Evolutionary conservation across 1,284 basidiomycete genomes (phyloP), one percentile per base, ranked within the genome.

Genomic region (Trametes hirsuta): DNA sequence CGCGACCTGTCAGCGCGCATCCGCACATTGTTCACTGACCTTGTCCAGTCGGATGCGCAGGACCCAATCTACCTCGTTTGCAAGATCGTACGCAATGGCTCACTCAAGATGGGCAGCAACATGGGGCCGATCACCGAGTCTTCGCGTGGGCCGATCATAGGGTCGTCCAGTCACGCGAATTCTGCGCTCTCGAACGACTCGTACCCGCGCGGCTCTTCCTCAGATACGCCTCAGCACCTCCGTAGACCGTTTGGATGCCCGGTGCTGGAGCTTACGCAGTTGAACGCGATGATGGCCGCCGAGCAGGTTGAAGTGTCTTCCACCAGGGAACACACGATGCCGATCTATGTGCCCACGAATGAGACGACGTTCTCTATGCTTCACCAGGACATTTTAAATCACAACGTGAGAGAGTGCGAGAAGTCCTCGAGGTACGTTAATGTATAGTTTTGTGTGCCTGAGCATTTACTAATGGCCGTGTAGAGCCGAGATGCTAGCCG

Each of bases 221-320:
- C 71, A 24, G 67, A 71, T 9, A 57, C 71, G 21, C 58, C 72
- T 15, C 58, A 67, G n/a, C 81, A 84, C 47, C 90, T 92, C 69
- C 84, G 97, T 47, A 79, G 96, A 53, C 96, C 97, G 0, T 94
- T 98, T 69, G 97, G 95, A 12, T 98, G 95, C 71, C 96, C 96
- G 1, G 91, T 97, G 4, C 78, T 98, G 53, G 93, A 97, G 69
- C 79, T 98, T 39, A 87, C 88, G 0, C 88, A 94, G 66, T 77
- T 97, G 63, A 83, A 79, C 66, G 86, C 87, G 64, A 87, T 87
- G 78, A n/a, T n/a, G n/a, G 79, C 80, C 3, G 76, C 80, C 1
- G 91, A 93, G 51, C 81, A 84, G 58, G 67, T 74, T 12, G 88
- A 90, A 63, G 78, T 85, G 1, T 84, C 85, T 6, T 76, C 84